Conservation (phyloP, 1,284 basidiomycete genomes). For the Pascua guehoae region DNA sequence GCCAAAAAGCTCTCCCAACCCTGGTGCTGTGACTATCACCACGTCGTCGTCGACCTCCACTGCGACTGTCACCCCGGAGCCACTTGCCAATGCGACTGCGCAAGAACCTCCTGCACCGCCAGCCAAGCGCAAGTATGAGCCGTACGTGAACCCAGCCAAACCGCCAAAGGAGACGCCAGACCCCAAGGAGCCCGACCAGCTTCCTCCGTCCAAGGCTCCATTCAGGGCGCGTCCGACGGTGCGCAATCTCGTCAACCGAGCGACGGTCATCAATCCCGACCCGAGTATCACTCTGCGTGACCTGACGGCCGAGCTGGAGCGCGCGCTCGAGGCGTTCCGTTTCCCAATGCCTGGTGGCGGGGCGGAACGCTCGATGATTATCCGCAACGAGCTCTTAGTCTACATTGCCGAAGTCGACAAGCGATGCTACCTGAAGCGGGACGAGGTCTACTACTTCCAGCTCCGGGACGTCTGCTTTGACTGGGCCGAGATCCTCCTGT, state of each 20-base stretch:
- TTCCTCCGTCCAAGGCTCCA: slow-evolving; percentile 14
- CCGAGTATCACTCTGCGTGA: slow-evolving; percentile 18
- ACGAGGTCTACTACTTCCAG: slow-evolving; percentile 29
- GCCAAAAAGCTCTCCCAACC: too few relatives aligned
- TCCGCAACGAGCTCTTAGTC: slow-evolving; percentile 42
- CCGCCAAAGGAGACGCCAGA: slow-evolving; percentile 17
- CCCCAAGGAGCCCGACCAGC: slow-evolving; percentile 9
- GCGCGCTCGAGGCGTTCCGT: slow-evolving; percentile 26
- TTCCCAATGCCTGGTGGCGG: slow-evolving; percentile 31
- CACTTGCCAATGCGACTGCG: background rate
- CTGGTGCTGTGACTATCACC: too few relatives aligned
- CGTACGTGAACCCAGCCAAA: slow-evolving; percentile 9
- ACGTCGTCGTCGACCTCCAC: background rate
- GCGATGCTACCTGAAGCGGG: slow-evolving; percentile 29
- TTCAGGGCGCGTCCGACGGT: slow-evolving; percentile 11
- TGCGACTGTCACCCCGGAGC: slow-evolving; percentile 6
- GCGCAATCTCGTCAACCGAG: slow-evolving; percentile 5
- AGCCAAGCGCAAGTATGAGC: slow-evolving; percentile 2
- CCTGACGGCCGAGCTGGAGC: slow-evolving; percentile 33
- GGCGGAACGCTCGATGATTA: slow-evolving; percentile 39
- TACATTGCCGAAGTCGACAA: slow-evolving; percentile 44
- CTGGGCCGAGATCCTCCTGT: slow-evolving; percentile 45
- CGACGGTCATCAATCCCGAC: slow-evolving; percentile 26
- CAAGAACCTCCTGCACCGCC: background rate
- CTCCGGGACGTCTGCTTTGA: slow-evolving; percentile 43